Evolutionary conservation across 352 stramenopile genomes (phyloP).

Genomic region (Globisporangium spinosum): DNA sequence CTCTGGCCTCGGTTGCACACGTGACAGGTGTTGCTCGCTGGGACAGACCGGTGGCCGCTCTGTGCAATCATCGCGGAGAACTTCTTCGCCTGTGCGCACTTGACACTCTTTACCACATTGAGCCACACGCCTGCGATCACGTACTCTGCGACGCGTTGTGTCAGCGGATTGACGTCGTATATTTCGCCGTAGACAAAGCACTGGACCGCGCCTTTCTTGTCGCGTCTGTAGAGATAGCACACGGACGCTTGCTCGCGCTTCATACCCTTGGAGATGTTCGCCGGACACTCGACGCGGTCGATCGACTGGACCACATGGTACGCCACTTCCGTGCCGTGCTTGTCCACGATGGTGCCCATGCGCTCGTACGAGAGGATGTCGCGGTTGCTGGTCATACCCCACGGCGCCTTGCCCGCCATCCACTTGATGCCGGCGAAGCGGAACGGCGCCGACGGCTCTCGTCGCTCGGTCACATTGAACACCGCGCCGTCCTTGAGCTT

Average conservation of each 20-base stretch:
- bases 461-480: conserved; percentile 28
- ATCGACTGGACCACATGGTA: conserved; percentile 47
- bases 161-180: conserved; percentile 18
- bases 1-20: background rate
- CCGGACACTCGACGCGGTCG: conserved; percentile 36
- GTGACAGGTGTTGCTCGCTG: conserved; percentile 20
- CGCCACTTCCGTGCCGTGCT: conserved; percentile 28
- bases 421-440: conserved; percentile 44
- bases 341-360: conserved; percentile 31
- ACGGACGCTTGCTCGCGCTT: conserved; percentile 25
- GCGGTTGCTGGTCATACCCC: conserved; percentile 28
- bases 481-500: conserved; percentile 26
- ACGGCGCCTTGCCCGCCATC: conserved; percentile 26
- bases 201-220: background rate
- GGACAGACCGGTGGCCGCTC: conserved; percentile 11
- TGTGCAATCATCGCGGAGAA: background rate
- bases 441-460: conserved; percentile 25
- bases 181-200: conserved; percentile 6
- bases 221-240: conserved; percentile 36
- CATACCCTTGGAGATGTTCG: conserved; percentile 29
- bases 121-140: conserved; percentile 19
- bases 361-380: conserved; percentile 42
- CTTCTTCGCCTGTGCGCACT: conserved; percentile 10
- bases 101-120: conserved; percentile 17
- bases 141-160: conserved; percentile 11